Evolutionary conservation across 2,329 filamentous ascomycete genomes (phyloP).

Genomic region (Cladophialophora chaetospira): DNA sequence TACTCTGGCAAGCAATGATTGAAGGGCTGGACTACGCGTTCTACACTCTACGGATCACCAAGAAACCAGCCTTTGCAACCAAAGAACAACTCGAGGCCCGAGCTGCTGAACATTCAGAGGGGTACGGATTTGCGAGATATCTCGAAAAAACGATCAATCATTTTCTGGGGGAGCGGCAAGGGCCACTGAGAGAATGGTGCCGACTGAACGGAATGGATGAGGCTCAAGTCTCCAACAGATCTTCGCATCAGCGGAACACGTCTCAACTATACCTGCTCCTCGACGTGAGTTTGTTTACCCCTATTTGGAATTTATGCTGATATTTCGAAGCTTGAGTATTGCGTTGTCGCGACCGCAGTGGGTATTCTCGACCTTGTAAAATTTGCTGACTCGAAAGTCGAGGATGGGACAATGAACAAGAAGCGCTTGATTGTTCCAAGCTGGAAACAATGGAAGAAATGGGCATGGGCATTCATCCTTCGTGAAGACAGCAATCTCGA

Average conservation of each 20-base stretch:
- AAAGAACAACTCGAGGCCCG: constrained; percentile 15
- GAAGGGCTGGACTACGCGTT: constrained; percentile 27
- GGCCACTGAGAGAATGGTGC: constrained; percentile 25
- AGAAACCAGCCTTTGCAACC: constrained; percentile 21
- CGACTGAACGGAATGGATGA: constrained; percentile 55
- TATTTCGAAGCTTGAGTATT: constrained; percentile 66
- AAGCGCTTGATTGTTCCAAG: constrained; percentile 67
- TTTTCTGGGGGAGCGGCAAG: constrained; percentile 20
- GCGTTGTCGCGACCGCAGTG: constrained; percentile 61
- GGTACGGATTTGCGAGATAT: constrained; percentile 17
- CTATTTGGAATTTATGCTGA: constrained; percentile 60
- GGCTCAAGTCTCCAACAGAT: constrained; percentile 40
- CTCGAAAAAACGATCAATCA: constrained; percentile 20
- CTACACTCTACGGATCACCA: constrained; percentile 19
- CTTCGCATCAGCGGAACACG: constrained; percentile 34
- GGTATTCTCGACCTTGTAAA: constrained; percentile 64
- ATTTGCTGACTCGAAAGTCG: constrained; percentile 66
- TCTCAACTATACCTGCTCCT: constrained; percentile 33
- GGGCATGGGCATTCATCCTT: constrained; percentile 57
- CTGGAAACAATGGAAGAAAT: constrained; percentile 64
- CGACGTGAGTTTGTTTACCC: constrained; percentile 23
- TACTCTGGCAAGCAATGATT: constrained; percentile 19
- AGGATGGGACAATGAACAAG: constrained; percentile 64
- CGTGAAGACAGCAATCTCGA: constrained; percentile 55
- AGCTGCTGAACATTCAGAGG: constrained; percentile 7